phyloP scores from a whole-genome alignment of 2,329 filamentous ascomycete genomes.

The Paraconiothyrium brasiliense region DNA sequence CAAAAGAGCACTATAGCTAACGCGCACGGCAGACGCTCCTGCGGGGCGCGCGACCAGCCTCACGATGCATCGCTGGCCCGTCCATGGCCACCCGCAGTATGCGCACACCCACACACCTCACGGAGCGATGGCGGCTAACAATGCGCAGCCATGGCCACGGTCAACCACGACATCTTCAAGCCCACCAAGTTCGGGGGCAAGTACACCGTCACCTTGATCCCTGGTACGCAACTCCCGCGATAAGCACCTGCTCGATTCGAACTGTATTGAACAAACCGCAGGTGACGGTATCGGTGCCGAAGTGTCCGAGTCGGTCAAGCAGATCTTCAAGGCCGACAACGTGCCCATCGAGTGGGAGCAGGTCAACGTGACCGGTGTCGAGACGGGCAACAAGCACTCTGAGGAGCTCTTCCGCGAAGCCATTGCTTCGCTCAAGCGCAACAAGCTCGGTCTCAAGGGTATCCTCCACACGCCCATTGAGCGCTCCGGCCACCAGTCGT shows the following conservation, averaged over 20 bases:
- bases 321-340: slow-evolving; percentile 99
- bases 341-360: slow-evolving; percentile 99
- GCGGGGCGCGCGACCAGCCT: slow-evolving; percentile 61
- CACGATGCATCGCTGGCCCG: slow-evolving; percentile 59
- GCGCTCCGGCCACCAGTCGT: slow-evolving; percentile 96
- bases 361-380: slow-evolving; percentile 92
- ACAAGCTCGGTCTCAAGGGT: slow-evolving; percentile 99
- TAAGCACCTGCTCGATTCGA: slow-evolving; percentile 24
- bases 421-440: slow-evolving; percentile 93
- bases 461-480: slow-evolving; percentile 98
- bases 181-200: slow-evolving; percentile 98
- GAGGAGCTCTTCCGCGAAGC: slow-evolving; percentile 97
- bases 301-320: slow-evolving; percentile 97
- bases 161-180: slow-evolving; percentile 97
- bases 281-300: slow-evolving; percentile 97
- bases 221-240: slow-evolving; percentile 66
- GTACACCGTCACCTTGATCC: slow-evolving; percentile 98
- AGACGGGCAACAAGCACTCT: slow-evolving; percentile 83
- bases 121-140: slow-evolving; percentile 25
- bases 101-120: slow-evolving; percentile 29
- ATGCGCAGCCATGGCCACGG: slow-evolving; percentile 62
- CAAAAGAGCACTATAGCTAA: slow-evolving; percentile 32
- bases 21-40: slow-evolving; percentile 61
- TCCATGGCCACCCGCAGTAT: slow-evolving; percentile 65
- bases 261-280: slow-evolving; percentile 46